A percentile compares a stretch with the other conserved stretches of the same genome.
These are phyloP conservation scores for Begonia loranthoides DNA, from an alignment of 306 rosid genomes.

Conservation along the genomic window DNA sequence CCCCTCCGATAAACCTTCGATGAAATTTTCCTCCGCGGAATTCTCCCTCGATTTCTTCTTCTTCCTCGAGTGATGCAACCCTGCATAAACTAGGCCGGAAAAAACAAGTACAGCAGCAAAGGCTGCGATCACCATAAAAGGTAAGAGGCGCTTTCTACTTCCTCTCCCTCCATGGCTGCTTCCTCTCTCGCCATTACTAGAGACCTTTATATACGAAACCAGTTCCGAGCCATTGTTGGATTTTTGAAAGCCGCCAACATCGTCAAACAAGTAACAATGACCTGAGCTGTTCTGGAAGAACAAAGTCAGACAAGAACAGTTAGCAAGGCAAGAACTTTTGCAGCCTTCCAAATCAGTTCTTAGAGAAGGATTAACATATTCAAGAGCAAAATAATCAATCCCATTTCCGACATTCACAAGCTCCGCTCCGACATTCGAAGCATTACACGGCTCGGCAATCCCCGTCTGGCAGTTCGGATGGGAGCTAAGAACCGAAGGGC, in stretches of 20 bases:
- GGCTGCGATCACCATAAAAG: constrained; percentile 39
- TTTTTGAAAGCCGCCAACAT: constrained; percentile 55
- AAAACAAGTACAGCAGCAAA: constrained; percentile 35
- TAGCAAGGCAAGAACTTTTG: constrained; percentile 42
- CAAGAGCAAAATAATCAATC: constrained; percentile 55
- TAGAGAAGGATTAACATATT: constrained; percentile 38
- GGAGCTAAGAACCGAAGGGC: constrained; percentile 62
- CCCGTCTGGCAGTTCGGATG: constrained; percentile 43
- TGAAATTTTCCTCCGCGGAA: constrained; percentile 81
- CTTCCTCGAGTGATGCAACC: constrained; percentile 30
- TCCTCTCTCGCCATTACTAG: constrained; percentile 14
- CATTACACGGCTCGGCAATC: constrained; percentile 39
- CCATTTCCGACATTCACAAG: constrained; percentile 42
- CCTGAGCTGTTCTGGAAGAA: constrained; percentile 66
- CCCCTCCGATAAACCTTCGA: constrained; percentile 59
- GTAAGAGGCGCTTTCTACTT: constrained; percentile 19
- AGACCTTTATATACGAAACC: constrained; percentile 59
- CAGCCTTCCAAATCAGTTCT: constrained; percentile 50
- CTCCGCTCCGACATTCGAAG: constrained; percentile 11
- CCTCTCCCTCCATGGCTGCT: not conserved
- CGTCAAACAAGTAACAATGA: constrained; percentile 45
- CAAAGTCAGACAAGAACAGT: constrained; percentile 68
- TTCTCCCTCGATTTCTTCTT: constrained; percentile 31
- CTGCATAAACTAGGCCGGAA: constrained; percentile 28
- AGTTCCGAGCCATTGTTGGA: constrained; percentile 29